Base-by-base conservation (phyloP, 2,329 filamentous ascomycete species). In the Aspergillus puulaauensis region DNA sequence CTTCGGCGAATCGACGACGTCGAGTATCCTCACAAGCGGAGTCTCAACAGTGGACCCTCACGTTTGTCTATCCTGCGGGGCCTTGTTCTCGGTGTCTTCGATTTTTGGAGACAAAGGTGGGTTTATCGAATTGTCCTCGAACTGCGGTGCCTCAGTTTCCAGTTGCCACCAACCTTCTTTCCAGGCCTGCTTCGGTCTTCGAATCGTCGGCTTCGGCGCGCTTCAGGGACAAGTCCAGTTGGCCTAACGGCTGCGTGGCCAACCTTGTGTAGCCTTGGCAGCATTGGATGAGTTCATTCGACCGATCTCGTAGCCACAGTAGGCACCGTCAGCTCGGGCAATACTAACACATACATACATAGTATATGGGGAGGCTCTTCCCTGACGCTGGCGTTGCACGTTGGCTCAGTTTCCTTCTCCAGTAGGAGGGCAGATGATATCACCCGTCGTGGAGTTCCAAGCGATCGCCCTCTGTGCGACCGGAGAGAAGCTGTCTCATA, bases 31-130 rank as follows among this genome's bases (percentile, higher is more conserved):
- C 15, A 27, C 40, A 17, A 44, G 58, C 39, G n/a, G 47, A 40
- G 37, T 50, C 35, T 9, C 35, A 27, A 33, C 37, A 33, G 64
- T 65, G 64, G 64, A 56, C 46, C 51, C 59, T 60, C 56, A 45
- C 46, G 52, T 40, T 58, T 57, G 56, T 59, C 52, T 49, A 47
- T 57, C 55, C 45, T 58, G 59, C 61, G 61, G 63, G 61, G 57
- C 62, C 54, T 51, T 55, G 49, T 58, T 56, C 40, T 27, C 27
- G 49, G 39, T 46, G 31, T 40, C 43, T 57, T 53, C 47, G 19
- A 45, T 39, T 40, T 31, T 31, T 58, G 49, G 49, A 46, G 27
- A 21, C 33, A 19, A 19, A 24, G 35, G 41, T 54, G 45, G 51
- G 35, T 46, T 53, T 51, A 19, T 52, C 27, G 35, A 37, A 49